Evolutionary conservation across 139 green algal species (phyloP), one percentile per base, ranked within the genome.

Genomic region (Chlorella sp.): DNA sequence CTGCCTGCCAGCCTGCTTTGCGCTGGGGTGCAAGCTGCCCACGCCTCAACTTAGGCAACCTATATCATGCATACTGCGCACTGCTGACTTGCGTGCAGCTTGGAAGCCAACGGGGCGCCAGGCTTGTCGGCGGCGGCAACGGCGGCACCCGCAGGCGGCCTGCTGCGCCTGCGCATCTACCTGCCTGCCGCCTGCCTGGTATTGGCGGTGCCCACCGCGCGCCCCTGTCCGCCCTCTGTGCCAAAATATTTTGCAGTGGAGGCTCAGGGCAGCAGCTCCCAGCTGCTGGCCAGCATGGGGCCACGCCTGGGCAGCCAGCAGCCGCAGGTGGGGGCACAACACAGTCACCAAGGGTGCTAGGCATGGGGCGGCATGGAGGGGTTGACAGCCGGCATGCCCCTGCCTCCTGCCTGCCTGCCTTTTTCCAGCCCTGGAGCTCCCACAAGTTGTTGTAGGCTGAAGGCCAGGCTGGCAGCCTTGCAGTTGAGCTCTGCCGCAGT

Each of bases 231-330:
- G 48, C 48, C 48, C 48, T 57, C 48, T 57, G 48, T 48, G 66
- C 84, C 68, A 39, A 88, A 88, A 39, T 88, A 88, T 32, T 88
- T 88, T 69, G 68, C 68, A 12, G 22, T 80, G 14, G 66, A 48
- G 77, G 84, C 60, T 12, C 28, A 40, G 66, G 73, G 84, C 66
- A 88, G 84, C 66, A 81, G 66, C 84, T 69, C 37, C 9, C 68
- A 53, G 19, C 36, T 81, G 37, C 73, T 86, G 81, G 32, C 24
- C 76, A 73, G 85, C 86, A 68, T 88, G 85, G 68, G 34, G 16
- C n/a, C 48, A 0, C 73, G 73, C 14, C 48, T 83, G 71, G 76
- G 89, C 57, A 42, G 77, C 71, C 61, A 83, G 83, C 69, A 37
- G 28, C 86, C 53, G 40, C 57, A 57, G 89, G 37, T n/a, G 81